phyloP scores from a whole-genome alignment of 345 rosid species.

The Eucalyptus microcorys region DNA sequence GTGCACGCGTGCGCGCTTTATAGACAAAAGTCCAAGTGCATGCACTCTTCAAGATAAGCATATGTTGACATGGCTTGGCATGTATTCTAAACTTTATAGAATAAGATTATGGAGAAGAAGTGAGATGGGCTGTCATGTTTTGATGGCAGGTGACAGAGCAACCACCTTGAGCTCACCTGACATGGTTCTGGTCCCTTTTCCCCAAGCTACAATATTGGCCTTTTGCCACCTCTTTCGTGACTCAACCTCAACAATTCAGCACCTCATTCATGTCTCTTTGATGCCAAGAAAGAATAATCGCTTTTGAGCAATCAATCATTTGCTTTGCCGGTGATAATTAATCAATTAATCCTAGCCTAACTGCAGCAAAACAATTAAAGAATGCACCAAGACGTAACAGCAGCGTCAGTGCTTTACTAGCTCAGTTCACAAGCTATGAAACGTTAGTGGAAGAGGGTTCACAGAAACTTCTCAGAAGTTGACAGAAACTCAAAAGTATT shows the following conservation, averaged over 20 bases:
- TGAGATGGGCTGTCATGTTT: conserved; percentile 35
- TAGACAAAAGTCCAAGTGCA: not conserved
- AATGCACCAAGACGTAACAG: not conserved
- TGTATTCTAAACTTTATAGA: not conserved
- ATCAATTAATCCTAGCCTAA: not conserved
- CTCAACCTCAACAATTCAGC: conserved; percentile 17
- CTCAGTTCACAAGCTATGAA: not conserved
- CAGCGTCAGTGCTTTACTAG: not conserved
- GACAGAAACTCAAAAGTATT: not conserved
- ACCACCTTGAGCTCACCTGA: conserved; percentile 40
- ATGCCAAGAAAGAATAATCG: not conserved
- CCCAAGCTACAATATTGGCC: not conserved
- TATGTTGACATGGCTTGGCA: not conserved
- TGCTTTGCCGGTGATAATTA: not conserved
- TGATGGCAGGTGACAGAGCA: conserved; percentile 48
- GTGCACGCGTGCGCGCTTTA: not conserved
- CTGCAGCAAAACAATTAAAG: not conserved
- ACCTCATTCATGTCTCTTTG: conserved; percentile 28
- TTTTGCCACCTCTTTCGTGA: conserved; percentile 2
- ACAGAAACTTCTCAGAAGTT: not conserved
- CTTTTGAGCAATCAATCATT: not conserved
- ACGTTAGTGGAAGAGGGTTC: not conserved
- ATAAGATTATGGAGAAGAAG: not conserved
- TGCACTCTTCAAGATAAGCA: not conserved
- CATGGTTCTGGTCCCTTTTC: conserved; percentile 6